Evolutionary conservation across 768 basidiomycete genomes (phyloP), one percentile per base, ranked within the genome.

Genomic region (Panaeolus cyanescens): DNA sequence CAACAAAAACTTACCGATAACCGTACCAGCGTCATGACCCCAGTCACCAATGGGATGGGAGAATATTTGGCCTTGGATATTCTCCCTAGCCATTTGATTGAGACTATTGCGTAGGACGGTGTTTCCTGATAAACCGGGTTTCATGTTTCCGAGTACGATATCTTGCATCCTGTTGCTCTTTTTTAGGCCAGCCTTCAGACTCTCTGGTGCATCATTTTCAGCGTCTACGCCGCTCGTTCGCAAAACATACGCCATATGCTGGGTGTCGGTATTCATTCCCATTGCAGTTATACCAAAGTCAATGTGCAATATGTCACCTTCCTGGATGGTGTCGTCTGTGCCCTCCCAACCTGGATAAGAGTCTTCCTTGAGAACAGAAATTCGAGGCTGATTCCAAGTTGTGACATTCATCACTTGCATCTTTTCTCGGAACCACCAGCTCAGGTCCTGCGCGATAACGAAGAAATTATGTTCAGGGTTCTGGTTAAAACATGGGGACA

Each of bases 11-110:
- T 50, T 50, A 50, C 82, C 82, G 22, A 84, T 80, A 13, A 83
- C 77, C 50, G 80, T 77, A 2, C 83, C 83, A 13, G 83, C 79
- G 37, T 79, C 77, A 68, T 85, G 83, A 15, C 83, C 84, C 76
- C 80, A 85, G 64, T 83, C 83, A 25, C 84, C 81, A 39, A 85
- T 84, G 6, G 84, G 82, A 71, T 85, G 83, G 32, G 72, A 81
- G 63, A 79, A 85, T 31, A 85, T 77, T 64, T 80, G 77, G 0
- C 84, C 84, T 32, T 79, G 66, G 53, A 85, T 77, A 3, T 73
- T 77, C 65, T 82, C 80, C 10, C 59, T 42, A 58, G 73, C 71
- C 82, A 85, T 85, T 62, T 79, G 75, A n/a, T 67, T 71, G 34
- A 80, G 69, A 45, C 76, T 78, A 55, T 67, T 72, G 32, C 56